phyloP scores from a whole-genome alignment of 2,329 filamentous ascomycete genomes.

The Rugonectria rugulosa region DNA sequence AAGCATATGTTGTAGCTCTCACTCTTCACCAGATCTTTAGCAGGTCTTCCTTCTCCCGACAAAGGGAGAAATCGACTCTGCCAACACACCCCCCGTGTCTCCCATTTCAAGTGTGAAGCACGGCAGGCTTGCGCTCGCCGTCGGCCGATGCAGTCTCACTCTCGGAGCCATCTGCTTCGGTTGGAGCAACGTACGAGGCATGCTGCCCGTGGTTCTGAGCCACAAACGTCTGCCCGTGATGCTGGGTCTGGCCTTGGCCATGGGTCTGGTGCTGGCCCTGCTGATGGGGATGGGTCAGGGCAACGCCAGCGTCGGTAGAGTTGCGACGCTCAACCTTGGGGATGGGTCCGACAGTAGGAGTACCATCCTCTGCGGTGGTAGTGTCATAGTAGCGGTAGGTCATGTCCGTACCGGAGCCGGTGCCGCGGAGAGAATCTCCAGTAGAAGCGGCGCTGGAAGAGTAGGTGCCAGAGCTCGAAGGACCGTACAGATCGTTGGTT shows the following conservation, averaged over 20 bases:
- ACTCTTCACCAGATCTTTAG: not conserved
- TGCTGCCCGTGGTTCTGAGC: slow-evolving; percentile 18
- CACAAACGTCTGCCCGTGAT: not conserved
- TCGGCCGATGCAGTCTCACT: slow-evolving; percentile 2
- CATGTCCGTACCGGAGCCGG: slow-evolving; percentile 29
- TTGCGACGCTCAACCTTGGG: not conserved
- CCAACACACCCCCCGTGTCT: not conserved
- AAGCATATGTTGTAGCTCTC: not conserved
- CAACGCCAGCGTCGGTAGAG: slow-evolving; percentile 13
- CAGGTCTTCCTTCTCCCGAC: not conserved
- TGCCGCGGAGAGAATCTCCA: slow-evolving; percentile 17
- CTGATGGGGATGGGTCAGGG: slow-evolving; percentile 20
- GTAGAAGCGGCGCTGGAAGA: not conserved
- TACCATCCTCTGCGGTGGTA: slow-evolving; percentile 28
- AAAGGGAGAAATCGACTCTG: not conserved
- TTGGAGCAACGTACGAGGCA: slow-evolving; percentile 31
- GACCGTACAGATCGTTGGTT: slow-evolving; percentile 31
- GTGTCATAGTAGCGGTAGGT: slow-evolving; percentile 44
- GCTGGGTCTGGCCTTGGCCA: not conserved
- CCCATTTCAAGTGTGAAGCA: slow-evolving; percentile 21
- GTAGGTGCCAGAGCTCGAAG: slow-evolving; percentile 27
- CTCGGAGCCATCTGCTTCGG: slow-evolving; percentile 16
- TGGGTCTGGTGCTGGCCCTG: not conserved
- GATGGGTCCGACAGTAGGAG: slow-evolving; percentile 11
- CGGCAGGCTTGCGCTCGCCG: slow-evolving; percentile 31